These are phyloP conservation scores for Cladophialophora psammophila DNA, from an alignment of 2,329 filamentous ascomycete genomes.

Conservation along the genomic window DNA sequence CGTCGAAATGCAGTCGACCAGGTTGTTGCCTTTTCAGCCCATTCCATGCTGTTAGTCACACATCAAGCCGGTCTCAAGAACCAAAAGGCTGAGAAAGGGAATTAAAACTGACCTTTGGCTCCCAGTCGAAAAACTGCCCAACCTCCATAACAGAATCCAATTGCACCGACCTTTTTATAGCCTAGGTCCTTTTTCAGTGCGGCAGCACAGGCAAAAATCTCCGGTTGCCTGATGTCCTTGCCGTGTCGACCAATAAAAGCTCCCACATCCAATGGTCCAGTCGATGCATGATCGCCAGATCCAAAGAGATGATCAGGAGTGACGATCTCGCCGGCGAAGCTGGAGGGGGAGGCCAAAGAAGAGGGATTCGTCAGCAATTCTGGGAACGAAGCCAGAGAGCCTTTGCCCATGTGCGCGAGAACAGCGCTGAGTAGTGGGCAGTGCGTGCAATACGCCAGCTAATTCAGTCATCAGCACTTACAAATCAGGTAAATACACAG, in stretches of 20 bases:
- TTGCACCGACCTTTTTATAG: constrained; percentile 52
- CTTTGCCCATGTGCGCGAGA: background rate
- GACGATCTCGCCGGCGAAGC: constrained; percentile 49
- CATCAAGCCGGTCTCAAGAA: background rate
- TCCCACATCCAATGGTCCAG: constrained; percentile 48
- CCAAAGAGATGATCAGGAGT: constrained; percentile 41
- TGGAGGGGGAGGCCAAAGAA: background rate
- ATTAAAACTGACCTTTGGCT: constrained; percentile 38
- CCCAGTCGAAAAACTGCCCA: constrained; percentile 58
- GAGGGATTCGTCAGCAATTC: background rate
- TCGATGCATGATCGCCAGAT: constrained; percentile 40
- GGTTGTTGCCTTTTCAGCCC: constrained; percentile 35
- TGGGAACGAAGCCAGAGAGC: background rate
- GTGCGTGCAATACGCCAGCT: background rate
- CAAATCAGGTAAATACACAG: constrained; percentile 54
- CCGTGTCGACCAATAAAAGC: constrained; percentile 32
- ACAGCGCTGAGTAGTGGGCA: background rate
- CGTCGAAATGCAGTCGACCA: constrained; percentile 57
- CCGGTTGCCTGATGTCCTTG: constrained; percentile 45
- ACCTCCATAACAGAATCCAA: constrained; percentile 45
- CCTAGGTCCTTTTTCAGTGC: constrained; percentile 49
- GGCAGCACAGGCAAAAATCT: constrained; percentile 48
- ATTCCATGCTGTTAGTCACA: background rate
- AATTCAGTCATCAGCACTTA: constrained; percentile 6
- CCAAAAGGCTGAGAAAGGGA: background rate